A percentile compares a stretch with the other conserved stretches of the same genome.
phyloP scores from a whole-genome alignment of 2,329 filamentous ascomycete species.

The Clathrospora elynae region DNA sequence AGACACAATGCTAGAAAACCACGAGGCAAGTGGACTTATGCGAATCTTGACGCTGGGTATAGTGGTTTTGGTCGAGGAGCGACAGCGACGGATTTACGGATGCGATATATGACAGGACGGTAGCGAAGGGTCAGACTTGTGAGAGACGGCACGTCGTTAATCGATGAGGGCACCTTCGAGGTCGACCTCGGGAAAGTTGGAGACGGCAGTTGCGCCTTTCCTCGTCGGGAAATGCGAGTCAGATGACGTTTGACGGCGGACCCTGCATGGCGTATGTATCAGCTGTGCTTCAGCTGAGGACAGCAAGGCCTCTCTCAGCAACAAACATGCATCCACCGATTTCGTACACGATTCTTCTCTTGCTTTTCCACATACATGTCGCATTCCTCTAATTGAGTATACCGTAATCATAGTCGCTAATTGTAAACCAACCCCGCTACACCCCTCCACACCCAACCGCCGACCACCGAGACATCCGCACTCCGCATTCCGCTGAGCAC shows the following conservation, averaged over 20 bases:
- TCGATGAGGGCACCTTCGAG: too few species aligned
- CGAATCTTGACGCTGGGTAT: too few species aligned
- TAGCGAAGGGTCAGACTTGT: too few species aligned
- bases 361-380: background rate
- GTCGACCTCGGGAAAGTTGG: background rate
- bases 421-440: background rate
- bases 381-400: background rate
- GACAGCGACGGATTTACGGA: too few species aligned
- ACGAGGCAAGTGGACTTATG: too few species aligned
- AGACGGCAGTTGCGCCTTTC: background rate
- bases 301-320: constrained; percentile 14
- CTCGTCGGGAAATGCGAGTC: background rate
- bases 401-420: constrained; percentile 13
- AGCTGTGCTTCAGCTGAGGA: constrained; percentile 9
- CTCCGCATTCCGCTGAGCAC: background rate
- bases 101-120: too few species aligned
- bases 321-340: constrained; percentile 13
- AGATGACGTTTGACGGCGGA: constrained; percentile 1
- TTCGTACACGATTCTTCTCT: background rate
- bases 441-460: too few species aligned
- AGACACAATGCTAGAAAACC: too few species aligned
- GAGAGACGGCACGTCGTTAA: too few species aligned
- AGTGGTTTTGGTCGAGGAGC: too few species aligned
- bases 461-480: background rate
- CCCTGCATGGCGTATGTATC: background rate